Evolutionary conservation across 352 stramenopile genomes (phyloP).

Genomic region (Phytophthora hybrid): DNA sequence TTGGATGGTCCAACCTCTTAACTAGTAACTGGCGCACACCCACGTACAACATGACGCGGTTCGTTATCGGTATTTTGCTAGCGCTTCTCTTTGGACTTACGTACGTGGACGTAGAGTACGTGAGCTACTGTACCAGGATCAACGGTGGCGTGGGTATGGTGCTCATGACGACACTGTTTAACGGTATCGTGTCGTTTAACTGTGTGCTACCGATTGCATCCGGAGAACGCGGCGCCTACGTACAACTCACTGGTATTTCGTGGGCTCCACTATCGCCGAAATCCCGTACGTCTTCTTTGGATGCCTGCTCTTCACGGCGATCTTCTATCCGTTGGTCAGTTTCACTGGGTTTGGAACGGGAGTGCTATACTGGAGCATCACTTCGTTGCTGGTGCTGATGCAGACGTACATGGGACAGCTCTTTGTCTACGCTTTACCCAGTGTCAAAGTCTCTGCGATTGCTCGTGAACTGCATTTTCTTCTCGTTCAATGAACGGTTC

Average conservation of each 20-base stretch:
- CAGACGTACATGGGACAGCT: conserved; percentile 46
- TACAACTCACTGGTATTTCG: conserved; percentile 89
- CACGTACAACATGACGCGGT: conserved; percentile 83
- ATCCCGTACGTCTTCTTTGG: conserved; percentile 61
- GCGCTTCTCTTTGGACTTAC: conserved; percentile 28
- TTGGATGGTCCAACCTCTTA: not conserved
- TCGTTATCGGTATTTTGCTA: conserved; percentile 49
- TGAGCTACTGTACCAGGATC: conserved; percentile 38
- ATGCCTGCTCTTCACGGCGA: conserved; percentile 38
- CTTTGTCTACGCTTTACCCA: conserved; percentile 27
- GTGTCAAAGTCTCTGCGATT: conserved; percentile 36
- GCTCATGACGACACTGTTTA: conserved; percentile 79
- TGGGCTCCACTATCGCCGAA: conserved; percentile 84
- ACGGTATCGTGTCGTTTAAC: conserved; percentile 33
- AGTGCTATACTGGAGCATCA: conserved; percentile 42
- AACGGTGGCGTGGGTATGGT: conserved; percentile 69
- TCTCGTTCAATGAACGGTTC: conserved; percentile 13
- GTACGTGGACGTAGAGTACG: conserved; percentile 36
- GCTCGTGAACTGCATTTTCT: conserved; percentile 34
- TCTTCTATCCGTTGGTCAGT: conserved; percentile 47
- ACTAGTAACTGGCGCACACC: conserved; percentile 64
- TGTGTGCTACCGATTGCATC: conserved; percentile 36
- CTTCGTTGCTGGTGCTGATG: conserved; percentile 42
- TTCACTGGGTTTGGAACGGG: conserved; percentile 39
- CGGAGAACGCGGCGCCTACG: conserved; percentile 75